phyloP scores from a whole-genome alignment of 2,329 filamentous ascomycete species.

The Xylaria polymorpha region DNA sequence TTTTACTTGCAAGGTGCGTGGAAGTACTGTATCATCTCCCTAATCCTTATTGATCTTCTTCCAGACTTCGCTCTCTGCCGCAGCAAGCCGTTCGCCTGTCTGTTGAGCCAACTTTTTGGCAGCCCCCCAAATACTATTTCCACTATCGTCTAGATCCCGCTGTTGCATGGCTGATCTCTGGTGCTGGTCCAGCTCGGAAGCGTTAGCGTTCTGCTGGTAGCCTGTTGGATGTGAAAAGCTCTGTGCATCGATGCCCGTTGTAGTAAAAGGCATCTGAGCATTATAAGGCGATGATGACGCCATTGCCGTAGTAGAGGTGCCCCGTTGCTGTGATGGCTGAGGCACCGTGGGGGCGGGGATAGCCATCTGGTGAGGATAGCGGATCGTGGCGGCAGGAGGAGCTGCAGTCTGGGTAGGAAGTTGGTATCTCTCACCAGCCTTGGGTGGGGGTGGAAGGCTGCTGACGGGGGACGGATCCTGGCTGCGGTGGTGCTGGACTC shows the following conservation, averaged over 20 bases:
- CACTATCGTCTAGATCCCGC: slow-evolving; percentile 47
- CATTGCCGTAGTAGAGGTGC: slow-evolving; percentile 56
- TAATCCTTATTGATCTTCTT: slow-evolving; percentile 70
- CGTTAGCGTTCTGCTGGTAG: slow-evolving; percentile 67
- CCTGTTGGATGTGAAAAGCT: slow-evolving; percentile 62
- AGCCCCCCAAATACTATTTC: slow-evolving; percentile 62
- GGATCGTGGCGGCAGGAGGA: slow-evolving; percentile 48
- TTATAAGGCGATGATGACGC: slow-evolving; percentile 49
- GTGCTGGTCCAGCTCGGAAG: slow-evolving; percentile 62
- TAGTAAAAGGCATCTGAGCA: slow-evolving; percentile 41
- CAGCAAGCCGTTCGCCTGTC: slow-evolving; percentile 67
- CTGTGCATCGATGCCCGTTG: slow-evolving; percentile 40
- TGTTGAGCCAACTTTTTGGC: slow-evolving; percentile 69
- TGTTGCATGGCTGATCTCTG: slow-evolving; percentile 58
- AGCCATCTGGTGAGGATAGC: slow-evolving; percentile 62
- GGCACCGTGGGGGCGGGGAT: slow-evolving; percentile 60
- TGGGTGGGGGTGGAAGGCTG: slow-evolving; percentile 63
- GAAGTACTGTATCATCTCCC: slow-evolving; percentile 12
- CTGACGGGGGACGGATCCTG: slow-evolving; percentile 65
- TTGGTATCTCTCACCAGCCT: slow-evolving; percentile 59
- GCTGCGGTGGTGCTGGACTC: slow-evolving; percentile 66
- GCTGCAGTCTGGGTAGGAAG: slow-evolving; percentile 51
- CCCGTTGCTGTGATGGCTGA: slow-evolving; percentile 56
- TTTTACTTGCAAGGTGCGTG: slow-evolving; percentile 17
- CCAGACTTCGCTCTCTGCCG: slow-evolving; percentile 72